Percentiles rank a stretch among this genome's conserved stretches.
Conservation (phyloP, 148 eudicot genomes). For the Chenopodium formosanum region DNA sequence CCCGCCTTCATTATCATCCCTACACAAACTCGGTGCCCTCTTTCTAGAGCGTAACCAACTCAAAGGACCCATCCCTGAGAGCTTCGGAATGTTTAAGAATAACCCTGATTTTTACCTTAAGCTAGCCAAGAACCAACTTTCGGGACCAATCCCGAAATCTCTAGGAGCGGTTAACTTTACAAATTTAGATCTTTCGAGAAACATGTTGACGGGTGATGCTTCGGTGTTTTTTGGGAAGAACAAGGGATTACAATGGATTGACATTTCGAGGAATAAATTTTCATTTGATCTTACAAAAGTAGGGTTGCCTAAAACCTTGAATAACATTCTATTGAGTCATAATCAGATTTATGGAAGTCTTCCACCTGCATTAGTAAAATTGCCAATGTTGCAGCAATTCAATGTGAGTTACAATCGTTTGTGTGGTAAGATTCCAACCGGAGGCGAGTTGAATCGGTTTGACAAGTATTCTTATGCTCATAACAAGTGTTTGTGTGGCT, state of each 20-base stretch:
- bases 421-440: constrained; percentile 49
- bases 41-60: constrained; percentile 43
- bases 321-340: constrained; percentile 20
- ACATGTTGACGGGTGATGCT: constrained; percentile 34
- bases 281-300: constrained; percentile 29
- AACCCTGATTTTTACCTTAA: constrained; percentile 31
- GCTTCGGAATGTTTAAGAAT: constrained; percentile 27
- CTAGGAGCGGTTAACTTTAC: constrained; percentile 22
- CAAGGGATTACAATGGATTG: constrained; percentile 8
- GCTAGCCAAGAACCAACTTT: constrained; percentile 38
- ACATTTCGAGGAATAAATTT: constrained; percentile 30
- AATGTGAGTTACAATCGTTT: constrained; percentile 49
- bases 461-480: constrained; percentile 33
- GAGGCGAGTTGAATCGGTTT: constrained; percentile 28
- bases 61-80: constrained; percentile 39
- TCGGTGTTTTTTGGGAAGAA: constrained; percentile 25
- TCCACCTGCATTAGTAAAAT: constrained; percentile 5
- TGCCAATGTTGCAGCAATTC: constrained; percentile 16
- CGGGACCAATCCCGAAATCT: constrained; percentile 39
- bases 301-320: constrained; percentile 9
- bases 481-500: constrained; percentile 58
- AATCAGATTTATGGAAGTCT: constrained; percentile 32
- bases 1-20: constrained; percentile 28
- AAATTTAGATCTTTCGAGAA: constrained; percentile 31
- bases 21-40: constrained; percentile 23